Evolutionary conservation across 116 monocot species (phyloP).

Genomic region (Posidonia oceanica): DNA sequence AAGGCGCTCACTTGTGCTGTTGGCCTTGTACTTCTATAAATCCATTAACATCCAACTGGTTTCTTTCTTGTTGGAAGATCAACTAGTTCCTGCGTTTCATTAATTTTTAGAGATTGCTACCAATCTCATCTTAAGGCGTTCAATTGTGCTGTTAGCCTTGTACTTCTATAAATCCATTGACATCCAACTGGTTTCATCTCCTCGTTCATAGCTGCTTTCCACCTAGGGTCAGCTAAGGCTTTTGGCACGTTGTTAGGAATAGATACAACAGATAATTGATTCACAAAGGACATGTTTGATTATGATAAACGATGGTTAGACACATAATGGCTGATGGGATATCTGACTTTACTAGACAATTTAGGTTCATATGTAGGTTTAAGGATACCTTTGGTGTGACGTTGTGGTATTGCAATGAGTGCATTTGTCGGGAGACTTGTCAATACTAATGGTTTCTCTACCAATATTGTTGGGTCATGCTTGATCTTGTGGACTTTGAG

Average conservation of each 20-base stretch:
- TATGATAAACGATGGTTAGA: no score
- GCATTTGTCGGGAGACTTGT: not conserved
- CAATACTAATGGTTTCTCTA: no score
- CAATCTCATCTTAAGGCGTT: no score
- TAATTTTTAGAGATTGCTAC: conserved; percentile 6
- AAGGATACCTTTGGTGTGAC: no score
- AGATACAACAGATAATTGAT: no score
- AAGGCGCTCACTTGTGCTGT: conserved; percentile 1
- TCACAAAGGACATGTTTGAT: no score
- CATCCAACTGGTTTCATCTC: conserved; percentile 20
- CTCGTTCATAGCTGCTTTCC: conserved; percentile 11
- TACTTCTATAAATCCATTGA: no score
- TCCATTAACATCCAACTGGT: conserved; percentile 4
- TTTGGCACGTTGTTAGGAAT: not conserved
- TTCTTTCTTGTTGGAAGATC: conserved; percentile 1
- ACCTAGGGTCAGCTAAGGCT: conserved; percentile 9
- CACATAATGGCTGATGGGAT: no score
- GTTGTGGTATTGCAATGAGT: conserved; percentile 1
- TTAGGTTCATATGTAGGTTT: no score
- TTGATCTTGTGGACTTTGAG: no score
- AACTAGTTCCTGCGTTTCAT: conserved; percentile 10
- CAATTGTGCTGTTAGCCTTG: no score
- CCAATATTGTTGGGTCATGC: not conserved
- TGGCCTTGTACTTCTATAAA: not conserved
- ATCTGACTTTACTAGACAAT: no score